Conservation (phyloP, 768 basidiomycete genomes). For the Amanita molliuscula region DNA sequence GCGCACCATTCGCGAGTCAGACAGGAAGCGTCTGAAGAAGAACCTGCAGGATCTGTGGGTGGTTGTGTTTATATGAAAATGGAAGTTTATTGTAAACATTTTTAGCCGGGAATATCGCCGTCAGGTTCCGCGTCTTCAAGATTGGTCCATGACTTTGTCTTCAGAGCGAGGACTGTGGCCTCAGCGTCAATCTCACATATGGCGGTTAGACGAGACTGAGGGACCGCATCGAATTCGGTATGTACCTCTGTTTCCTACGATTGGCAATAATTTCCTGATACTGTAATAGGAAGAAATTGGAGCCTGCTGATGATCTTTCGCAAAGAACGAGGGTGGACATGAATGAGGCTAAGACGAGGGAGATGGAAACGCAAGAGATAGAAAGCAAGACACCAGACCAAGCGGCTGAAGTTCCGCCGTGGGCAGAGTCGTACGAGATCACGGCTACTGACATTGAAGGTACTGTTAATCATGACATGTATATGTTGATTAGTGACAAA, state of each 20-base stretch:
- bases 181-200: constrained; percentile 36
- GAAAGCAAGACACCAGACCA: constrained; percentile 37
- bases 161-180: constrained; percentile 84
- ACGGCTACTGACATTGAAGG: constrained; percentile 55
- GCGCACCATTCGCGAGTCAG: constrained; percentile 53
- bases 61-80: background rate
- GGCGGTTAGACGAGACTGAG: constrained; percentile 88
- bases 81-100: constrained; percentile 1
- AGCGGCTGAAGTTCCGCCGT: constrained; percentile 51
- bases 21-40: constrained; percentile 65
- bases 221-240: constrained; percentile 83
- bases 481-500: background rate
- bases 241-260: background rate
- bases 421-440: constrained; percentile 66
- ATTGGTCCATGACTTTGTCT: constrained; percentile 51
- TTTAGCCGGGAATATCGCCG: constrained; percentile 70
- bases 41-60: constrained; percentile 62
- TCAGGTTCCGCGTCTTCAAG: constrained; percentile 48
- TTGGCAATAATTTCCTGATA: background rate
- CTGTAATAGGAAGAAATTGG: constrained; percentile 59
- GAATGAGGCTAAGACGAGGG: constrained; percentile 17
- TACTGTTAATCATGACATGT: constrained; percentile 14
- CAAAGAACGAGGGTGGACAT: constrained; percentile 33
- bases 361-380: constrained; percentile 38
- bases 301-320: constrained; percentile 44